These are phyloP conservation scores for Microdochium trichocladiopsis DNA, from an alignment of 2,329 filamentous ascomycete species.

Conservation along the genomic window DNA sequence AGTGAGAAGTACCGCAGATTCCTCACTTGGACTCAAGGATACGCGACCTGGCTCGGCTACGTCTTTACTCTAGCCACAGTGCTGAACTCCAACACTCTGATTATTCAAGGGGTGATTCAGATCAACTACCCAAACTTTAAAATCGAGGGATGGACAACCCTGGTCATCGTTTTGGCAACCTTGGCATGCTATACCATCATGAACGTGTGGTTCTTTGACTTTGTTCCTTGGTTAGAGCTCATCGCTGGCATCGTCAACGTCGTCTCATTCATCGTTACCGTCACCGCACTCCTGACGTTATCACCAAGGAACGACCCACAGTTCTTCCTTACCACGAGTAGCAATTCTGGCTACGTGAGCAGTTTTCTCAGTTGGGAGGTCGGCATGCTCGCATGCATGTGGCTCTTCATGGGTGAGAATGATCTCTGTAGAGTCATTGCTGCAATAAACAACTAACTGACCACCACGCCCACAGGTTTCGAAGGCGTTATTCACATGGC, in stretches of 20 bases:
- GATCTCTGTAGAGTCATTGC: neutral
- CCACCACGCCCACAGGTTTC: neutral
- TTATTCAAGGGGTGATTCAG: slow-evolving; percentile 5
- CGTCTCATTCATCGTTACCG: slow-evolving; percentile 2
- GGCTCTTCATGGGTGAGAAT: neutral
- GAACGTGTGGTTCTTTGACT: slow-evolving; percentile 1
- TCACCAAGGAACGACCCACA: slow-evolving; percentile 2
- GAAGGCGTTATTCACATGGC: slow-evolving; percentile 3
- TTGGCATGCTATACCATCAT: neutral
- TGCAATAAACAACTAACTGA: neutral
- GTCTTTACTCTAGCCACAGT: slow-evolving; percentile 1
- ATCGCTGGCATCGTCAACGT: slow-evolving; percentile 3
- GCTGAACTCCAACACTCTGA: slow-evolving; percentile 1
- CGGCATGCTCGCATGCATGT: neutral
- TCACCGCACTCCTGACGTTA: slow-evolving; percentile 5
- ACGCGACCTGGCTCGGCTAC: slow-evolving; percentile 2
- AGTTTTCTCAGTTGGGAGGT: slow-evolving; percentile 1
- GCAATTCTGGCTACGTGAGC: slow-evolving; percentile 6
- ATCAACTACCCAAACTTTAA: slow-evolving; percentile 1
- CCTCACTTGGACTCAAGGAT: neutral
- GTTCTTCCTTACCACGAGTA: slow-evolving; percentile 3
- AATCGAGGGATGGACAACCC: slow-evolving; percentile 1
- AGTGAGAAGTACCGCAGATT: neutral
- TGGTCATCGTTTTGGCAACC: neutral
- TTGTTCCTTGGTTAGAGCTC: slow-evolving; percentile 4